Base-by-base conservation (phyloP, 495 filamentous ascomycete genomes). In the Penicillium nucicola region DNA sequence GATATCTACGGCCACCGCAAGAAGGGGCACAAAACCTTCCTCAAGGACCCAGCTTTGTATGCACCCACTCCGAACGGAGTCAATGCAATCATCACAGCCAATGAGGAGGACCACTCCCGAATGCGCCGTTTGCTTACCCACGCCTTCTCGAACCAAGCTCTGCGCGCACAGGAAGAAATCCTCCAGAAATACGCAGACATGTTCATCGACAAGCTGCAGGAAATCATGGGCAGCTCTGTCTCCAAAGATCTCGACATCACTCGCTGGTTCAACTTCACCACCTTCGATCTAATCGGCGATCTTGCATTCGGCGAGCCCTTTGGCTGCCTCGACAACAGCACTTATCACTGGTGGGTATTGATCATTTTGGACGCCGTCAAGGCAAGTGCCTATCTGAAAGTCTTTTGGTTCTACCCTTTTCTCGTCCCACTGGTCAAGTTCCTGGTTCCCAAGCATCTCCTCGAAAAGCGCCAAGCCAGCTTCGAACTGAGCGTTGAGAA, bases 1-100 rank as follows among this genome's bases (percentile, higher is more conserved):
- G 80, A 84, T 23, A 82, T 84, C 34, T 81, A 82, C 62, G 76
- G 75, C 12, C 77, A 79, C 45, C 68, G 66, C 13, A 63, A 67
- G 15, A 56, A 62, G 36, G 75, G 66, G 0, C 57, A 62, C 14
- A 55, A 39, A 4, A 52, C 58, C 11, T 68, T 68, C 22, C 30
- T 57, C 44, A 70, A 67, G 34, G 70, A 81, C 35, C 60, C 69
- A 3, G 47, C 59, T 10, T 48, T 68, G 36, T 63, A 66, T 30
- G 39, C 55, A 15, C 55, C 66, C 7, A 53, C 56, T 32, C 56
- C 56, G 28, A 60, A 67, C 20, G 56, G 61, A 3, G 50, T 56
- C 25, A 48, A 61, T 48, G 55, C 57, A 6, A 67, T 72, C 13
- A 48, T 68, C 25, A 64, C 58, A 7, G 67, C 73, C 10, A 70